Evolutionary conservation across 495 filamentous ascomycete species (phyloP).

Genomic region (Aspergillus kassunensis): DNA sequence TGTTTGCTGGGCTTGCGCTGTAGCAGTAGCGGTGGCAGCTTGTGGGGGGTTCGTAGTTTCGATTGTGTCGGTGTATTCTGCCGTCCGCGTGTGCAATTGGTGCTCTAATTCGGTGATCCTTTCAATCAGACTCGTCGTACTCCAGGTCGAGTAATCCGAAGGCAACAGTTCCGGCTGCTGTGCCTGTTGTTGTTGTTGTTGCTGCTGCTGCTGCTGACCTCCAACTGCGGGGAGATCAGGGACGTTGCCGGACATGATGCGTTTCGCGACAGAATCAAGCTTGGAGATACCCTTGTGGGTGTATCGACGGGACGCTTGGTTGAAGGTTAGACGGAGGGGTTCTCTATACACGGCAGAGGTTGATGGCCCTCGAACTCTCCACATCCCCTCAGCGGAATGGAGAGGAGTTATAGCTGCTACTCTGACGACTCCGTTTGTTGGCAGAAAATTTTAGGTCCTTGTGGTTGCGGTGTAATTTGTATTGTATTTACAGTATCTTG

Average conservation of each 20-base stretch:
- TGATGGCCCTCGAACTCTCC: conserved; percentile 11
- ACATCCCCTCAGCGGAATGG: conserved; percentile 20
- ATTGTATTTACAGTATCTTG: conserved; percentile 8
- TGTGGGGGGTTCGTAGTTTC: conserved; percentile 3
- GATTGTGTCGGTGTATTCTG: conserved; percentile 28
- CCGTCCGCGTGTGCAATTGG: conserved; percentile 48
- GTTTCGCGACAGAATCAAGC: background rate
- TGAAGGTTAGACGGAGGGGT: background rate
- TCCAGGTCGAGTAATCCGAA: conserved; percentile 58
- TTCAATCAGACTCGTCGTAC: conserved; percentile 58
- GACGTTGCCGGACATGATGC: conserved; percentile 5
- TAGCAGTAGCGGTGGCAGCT: too few relatives aligned
- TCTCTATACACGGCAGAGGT: background rate
- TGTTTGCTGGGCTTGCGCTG: background rate
- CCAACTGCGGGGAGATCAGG: background rate
- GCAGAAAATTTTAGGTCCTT: conserved; percentile 4
- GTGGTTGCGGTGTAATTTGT: too few relatives aligned
- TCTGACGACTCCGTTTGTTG: background rate
- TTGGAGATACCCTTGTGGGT: background rate
- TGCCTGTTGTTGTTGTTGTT: background rate
- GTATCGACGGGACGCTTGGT: background rate
- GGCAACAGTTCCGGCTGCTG: background rate
- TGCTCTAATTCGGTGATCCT: conserved; percentile 63
- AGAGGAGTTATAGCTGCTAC: too few relatives aligned
- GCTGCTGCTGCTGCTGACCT: background rate